phyloP scores from a whole-genome alignment of 2,329 filamentous ascomycete species.

The Thelonectria blattea region DNA sequence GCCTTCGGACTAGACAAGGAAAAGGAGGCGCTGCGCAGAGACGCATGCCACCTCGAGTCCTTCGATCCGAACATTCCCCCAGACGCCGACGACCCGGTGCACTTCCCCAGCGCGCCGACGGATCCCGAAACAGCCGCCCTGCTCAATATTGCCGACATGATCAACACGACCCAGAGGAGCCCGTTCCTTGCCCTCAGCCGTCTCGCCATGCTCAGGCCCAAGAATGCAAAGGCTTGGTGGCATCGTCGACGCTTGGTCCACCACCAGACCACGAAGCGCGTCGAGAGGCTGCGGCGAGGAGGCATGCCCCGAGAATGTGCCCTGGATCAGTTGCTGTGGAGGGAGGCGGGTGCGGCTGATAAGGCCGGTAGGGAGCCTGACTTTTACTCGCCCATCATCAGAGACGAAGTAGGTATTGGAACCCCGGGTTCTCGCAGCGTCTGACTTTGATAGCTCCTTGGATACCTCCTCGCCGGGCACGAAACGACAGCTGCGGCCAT shows the following conservation, averaged over 20 bases:
- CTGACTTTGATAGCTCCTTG: constrained; percentile 30
- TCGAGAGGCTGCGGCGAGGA: constrained; percentile 23
- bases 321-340: constrained; percentile 43
- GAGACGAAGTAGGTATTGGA: constrained; percentile 41
- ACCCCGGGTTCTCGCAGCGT: not conserved
- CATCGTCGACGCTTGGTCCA: constrained; percentile 29
- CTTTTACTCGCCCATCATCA: constrained; percentile 42
- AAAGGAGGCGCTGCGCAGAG: constrained; percentile 25
- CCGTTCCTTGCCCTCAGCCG: constrained; percentile 29
- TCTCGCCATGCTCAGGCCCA: constrained; percentile 34
- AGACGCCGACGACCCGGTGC: constrained; percentile 8
- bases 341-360: constrained; percentile 42
- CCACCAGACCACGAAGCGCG: constrained; percentile 29
- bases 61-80: not conserved
- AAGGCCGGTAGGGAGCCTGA: constrained; percentile 40
- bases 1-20: constrained; percentile 41
- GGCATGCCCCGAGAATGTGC: constrained; percentile 31
- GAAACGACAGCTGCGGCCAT: constrained; percentile 39
- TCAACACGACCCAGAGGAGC: constrained; percentile 33
- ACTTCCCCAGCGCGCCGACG: constrained; percentile 23
- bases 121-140: constrained; percentile 31
- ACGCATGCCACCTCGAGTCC: constrained; percentile 20
- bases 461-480: constrained; percentile 41
- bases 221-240: constrained; percentile 36
- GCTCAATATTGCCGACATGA: constrained; percentile 36